Conservation (phyloP, 2,329 filamentous ascomycete species). For the Peltaster fructicola region DNA sequence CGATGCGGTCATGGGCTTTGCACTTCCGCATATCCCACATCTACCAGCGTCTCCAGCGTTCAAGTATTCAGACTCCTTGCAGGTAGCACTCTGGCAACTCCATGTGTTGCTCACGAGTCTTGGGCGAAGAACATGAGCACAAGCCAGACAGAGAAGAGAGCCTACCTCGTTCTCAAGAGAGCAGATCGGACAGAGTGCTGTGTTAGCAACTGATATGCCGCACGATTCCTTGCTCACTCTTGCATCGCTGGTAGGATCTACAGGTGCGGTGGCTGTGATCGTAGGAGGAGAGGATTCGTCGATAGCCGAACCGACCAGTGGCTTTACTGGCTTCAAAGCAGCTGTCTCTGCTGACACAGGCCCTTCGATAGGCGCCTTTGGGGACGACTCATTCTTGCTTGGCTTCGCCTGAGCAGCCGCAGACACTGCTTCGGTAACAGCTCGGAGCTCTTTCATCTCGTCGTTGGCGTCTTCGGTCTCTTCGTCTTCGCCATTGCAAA, state of each 20-base stretch:
- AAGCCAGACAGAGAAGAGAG: constrained; percentile 46
- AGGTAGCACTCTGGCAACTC: constrained; percentile 41
- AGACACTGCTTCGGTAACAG: too few species aligned
- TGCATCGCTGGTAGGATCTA: too few species aligned
- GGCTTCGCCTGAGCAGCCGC: too few species aligned
- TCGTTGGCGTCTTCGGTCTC: constrained; percentile 33
- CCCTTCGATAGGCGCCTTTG: too few species aligned
- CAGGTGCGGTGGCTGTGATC: too few species aligned
- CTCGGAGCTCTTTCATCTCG: constrained; percentile 52
- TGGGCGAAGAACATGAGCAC: constrained; percentile 49
- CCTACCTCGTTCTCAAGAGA: constrained; percentile 43
- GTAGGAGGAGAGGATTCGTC: too few species aligned
- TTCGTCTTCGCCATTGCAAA: constrained; percentile 54
- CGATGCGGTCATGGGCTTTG: constrained; percentile 7
- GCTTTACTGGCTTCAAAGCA: too few species aligned
- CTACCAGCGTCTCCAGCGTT: constrained; percentile 53
- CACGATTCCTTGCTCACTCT: too few species aligned
- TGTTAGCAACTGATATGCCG: too few species aligned
- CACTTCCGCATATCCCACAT: constrained; percentile 50
- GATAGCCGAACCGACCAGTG: too few species aligned
- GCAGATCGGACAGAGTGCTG: constrained; percentile 40
- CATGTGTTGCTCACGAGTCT: constrained; percentile 40
- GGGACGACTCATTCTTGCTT: too few species aligned
- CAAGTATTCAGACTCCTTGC: constrained; percentile 39
- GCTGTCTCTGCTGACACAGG: too few species aligned